A percentile compares a stretch with the other conserved stretches of the same genome.
Evolutionary conservation across 495 filamentous ascomycete species (phyloP).

Genomic region (Diplogelasinospora grovesii): DNA sequence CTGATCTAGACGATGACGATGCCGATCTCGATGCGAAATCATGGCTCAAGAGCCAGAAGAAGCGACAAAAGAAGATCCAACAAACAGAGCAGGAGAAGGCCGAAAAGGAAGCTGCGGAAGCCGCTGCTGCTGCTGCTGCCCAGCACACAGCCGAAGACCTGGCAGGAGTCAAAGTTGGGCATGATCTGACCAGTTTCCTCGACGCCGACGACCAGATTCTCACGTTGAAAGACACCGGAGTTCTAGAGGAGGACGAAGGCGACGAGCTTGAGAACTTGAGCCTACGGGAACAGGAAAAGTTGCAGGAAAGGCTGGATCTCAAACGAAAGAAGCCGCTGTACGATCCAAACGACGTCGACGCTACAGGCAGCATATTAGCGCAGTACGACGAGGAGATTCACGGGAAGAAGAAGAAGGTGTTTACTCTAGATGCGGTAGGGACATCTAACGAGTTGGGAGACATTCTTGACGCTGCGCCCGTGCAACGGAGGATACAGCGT

Average conservation of each 20-base stretch:
- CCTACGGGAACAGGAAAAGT: constrained; percentile 68
- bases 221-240: constrained; percentile 81
- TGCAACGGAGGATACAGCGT: constrained; percentile 55
- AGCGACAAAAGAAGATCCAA: constrained; percentile 83
- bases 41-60: constrained; percentile 84
- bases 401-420: constrained; percentile 83
- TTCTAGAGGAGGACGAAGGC: constrained; percentile 81
- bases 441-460: constrained; percentile 57
- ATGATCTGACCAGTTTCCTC: constrained; percentile 70
- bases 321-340: constrained; percentile 93
- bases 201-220: constrained; percentile 78
- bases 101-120: constrained; percentile 31
- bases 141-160: constrained; percentile 79
- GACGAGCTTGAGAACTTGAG: constrained; percentile 88
- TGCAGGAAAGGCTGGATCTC: constrained; percentile 68
- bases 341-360: constrained; percentile 69
- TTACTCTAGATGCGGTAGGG: constrained; percentile 74
- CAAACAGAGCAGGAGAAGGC: constrained; percentile 71
- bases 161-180: constrained; percentile 83
- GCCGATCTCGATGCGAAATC: constrained; percentile 69
- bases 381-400: constrained; percentile 96
- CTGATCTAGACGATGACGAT: constrained; percentile 60
- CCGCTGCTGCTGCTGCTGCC: constrained; percentile 36
- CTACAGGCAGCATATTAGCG: constrained; percentile 61
- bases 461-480: constrained; percentile 48